Conservation (phyloP, 1,284 basidiomycete genomes). For the Rhizoctonia solani region DNA sequence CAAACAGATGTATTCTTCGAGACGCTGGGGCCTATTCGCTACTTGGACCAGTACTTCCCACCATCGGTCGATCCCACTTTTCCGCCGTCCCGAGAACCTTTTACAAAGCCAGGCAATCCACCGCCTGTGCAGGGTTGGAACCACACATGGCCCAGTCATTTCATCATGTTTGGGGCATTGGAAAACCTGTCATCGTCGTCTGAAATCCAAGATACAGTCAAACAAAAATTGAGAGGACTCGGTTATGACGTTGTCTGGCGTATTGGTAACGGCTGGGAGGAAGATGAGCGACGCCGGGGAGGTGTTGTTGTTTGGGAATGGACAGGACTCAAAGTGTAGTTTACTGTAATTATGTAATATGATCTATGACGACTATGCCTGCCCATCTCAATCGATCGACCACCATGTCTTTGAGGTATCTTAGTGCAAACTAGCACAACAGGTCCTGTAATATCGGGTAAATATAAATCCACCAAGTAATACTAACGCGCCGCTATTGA, state of each 20-base stretch:
- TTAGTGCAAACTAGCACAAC: constrained; percentile 79
- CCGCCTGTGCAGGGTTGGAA: constrained; percentile 51
- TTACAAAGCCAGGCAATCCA: constrained; percentile 56
- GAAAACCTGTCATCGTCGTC: constrained; percentile 46
- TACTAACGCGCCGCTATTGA: background rate
- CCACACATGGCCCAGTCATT: constrained; percentile 79
- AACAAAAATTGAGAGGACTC: constrained; percentile 53
- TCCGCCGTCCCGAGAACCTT: constrained; percentile 64
- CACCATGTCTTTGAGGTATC: constrained; percentile 70
- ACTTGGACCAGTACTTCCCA: constrained; percentile 71
- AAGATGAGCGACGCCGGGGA: constrained; percentile 75
- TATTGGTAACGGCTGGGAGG: constrained; percentile 78
- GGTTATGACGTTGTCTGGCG: constrained; percentile 73
- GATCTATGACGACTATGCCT: constrained; percentile 5
- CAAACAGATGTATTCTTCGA: constrained; percentile 85
- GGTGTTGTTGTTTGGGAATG: constrained; percentile 71
- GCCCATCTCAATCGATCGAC: background rate
- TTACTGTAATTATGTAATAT: background rate
- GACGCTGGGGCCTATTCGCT: constrained; percentile 60
- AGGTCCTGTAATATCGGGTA: constrained; percentile 52
- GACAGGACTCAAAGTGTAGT: constrained; percentile 1
- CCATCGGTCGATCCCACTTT: constrained; percentile 62
- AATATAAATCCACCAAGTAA: constrained; percentile 9
- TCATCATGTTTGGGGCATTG: constrained; percentile 79
- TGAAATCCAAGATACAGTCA: constrained; percentile 52